Evolutionary conservation across 306 rosid species (phyloP).

Genomic region (Cyamopsis tetragonoloba): DNA sequence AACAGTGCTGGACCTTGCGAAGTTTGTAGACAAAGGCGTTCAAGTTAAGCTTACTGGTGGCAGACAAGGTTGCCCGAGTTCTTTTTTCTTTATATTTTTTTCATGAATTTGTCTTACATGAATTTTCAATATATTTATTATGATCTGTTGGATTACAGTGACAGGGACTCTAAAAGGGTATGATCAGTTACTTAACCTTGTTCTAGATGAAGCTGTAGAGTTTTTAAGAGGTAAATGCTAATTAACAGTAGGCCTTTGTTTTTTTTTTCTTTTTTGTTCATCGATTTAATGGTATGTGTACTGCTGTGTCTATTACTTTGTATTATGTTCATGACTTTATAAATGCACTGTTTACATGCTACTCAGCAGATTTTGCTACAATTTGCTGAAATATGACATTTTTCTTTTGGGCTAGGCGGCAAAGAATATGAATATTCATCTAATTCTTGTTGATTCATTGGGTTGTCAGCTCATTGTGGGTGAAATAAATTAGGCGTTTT

Average conservation of each 20-base stretch:
- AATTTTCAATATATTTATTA: not conserved
- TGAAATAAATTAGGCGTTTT: not conserved
- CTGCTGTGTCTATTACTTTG: not conserved
- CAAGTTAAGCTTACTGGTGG: constrained; percentile 94
- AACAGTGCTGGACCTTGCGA: constrained; percentile 84
- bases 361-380: not conserved
- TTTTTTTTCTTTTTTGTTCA: not conserved
- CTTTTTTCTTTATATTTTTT: not conserved
- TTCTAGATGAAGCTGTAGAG: constrained; percentile 88
- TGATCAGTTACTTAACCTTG: constrained; percentile 93
- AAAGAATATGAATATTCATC: not conserved
- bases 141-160: constrained; percentile 36
- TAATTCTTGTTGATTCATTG: not conserved
- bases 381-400: not conserved
- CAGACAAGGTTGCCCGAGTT: constrained; percentile 58
- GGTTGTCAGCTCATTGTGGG: not conserved
- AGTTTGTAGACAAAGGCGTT: constrained; percentile 91
- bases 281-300: not conserved
- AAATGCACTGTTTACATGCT: not conserved
- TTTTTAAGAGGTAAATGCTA: constrained; percentile 73
- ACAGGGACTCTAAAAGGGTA: constrained; percentile 96
- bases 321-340: not conserved
- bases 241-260: not conserved
- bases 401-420: not conserved
- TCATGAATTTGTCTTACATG: too few species aligned